Percentiles rank a stretch among this genome's conserved stretches.
Evolutionary conservation across 129 eudicot genomes (phyloP).

Genomic region (Centrapalus pauciflorus): DNA sequence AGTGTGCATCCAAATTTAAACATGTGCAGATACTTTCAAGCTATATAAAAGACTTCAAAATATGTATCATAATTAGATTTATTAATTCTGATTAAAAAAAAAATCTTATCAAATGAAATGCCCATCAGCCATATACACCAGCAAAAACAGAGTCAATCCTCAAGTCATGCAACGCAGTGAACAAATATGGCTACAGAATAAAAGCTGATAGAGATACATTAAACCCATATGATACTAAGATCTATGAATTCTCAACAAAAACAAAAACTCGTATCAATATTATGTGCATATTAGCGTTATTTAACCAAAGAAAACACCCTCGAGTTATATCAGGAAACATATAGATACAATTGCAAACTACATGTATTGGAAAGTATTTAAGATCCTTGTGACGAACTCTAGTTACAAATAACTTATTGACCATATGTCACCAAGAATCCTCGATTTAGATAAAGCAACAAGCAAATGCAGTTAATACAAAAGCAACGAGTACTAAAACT

Average conservation of each 20-base stretch:
- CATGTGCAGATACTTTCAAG: not conserved
- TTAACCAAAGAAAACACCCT: not conserved
- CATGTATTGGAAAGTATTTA: not conserved
- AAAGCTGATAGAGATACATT: not conserved
- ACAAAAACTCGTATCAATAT: not conserved
- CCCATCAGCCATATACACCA: not conserved
- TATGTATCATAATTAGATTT: not conserved
- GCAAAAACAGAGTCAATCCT: not conserved
- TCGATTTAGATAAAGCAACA: not conserved
- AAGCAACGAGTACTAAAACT: not conserved
- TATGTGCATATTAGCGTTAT: not conserved
- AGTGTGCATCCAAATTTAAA: not conserved
- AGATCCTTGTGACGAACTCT: not conserved
- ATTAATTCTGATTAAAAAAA: not conserved
- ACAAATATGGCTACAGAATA: slow-evolving; percentile 6
- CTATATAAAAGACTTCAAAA: not conserved
- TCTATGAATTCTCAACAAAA: not conserved
- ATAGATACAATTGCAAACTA: not conserved
- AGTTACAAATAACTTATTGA: not conserved
- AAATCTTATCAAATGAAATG: not conserved
- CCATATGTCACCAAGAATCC: not conserved
- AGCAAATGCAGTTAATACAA: not conserved
- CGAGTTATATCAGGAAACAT: not conserved
- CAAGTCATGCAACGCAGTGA: not conserved
- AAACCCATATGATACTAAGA: not conserved